Percentiles rank a stretch among this genome's conserved stretches.
Conservation (phyloP, 805 yeast species). For the Schwanniomyces sp. region DNA sequence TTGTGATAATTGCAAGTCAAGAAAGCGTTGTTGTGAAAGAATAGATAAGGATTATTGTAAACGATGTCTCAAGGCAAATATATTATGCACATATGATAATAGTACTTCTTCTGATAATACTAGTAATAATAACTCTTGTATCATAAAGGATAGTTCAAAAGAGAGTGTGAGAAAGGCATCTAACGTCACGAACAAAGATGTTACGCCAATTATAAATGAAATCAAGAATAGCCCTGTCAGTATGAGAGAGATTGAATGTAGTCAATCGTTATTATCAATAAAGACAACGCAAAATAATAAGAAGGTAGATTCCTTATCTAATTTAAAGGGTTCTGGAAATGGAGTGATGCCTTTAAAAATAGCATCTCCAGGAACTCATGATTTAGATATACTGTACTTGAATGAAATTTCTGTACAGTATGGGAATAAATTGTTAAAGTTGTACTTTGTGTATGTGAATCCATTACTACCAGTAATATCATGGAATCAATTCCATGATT, state of each 20-base stretch:
- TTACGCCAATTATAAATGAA: too few relatives aligned
- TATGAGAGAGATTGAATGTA: too few relatives aligned
- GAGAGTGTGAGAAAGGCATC: background rate
- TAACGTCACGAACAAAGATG: too few relatives aligned
- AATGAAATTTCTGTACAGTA: background rate
- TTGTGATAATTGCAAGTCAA: background rate
- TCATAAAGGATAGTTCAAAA: background rate
- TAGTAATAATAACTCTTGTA: too few relatives aligned
- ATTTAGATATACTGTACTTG: background rate
- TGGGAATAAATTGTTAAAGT: background rate
- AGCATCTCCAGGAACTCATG: background rate
- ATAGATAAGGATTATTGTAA: background rate
- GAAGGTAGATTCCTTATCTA: too few relatives aligned
- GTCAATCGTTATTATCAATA: too few relatives aligned
- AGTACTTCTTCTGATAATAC: background rate
- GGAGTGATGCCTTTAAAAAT: too few relatives aligned
- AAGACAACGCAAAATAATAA: too few relatives aligned
- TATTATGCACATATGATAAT: background rate
- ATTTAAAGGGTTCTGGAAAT: too few relatives aligned
- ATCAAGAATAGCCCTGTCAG: too few relatives aligned
- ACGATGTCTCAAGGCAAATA: background rate
- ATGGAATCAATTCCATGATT: background rate
- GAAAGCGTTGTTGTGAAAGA: conserved; percentile 2
- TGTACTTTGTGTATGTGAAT: conserved; percentile 1
- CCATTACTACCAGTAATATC: conserved; percentile 4